Evolutionary conservation across 2,329 filamentous ascomycete genomes (phyloP), one percentile per base, ranked within the genome.

Genomic region (Aspergillus neoniger): DNA sequence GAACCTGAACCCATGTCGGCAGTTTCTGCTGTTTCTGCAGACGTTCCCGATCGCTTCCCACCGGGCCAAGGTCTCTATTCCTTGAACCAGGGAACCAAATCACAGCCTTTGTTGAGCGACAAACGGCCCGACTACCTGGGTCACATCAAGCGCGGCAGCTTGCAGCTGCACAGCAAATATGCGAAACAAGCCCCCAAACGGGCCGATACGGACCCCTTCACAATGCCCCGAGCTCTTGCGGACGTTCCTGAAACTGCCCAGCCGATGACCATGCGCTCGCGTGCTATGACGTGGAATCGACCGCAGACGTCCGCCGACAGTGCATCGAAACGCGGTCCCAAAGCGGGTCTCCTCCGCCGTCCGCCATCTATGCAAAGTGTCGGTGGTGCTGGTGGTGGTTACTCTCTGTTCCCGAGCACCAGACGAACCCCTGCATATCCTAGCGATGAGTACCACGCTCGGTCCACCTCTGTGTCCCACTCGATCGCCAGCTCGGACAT

Each of bases 351-450:
- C 10, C 51, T 55, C 39, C 64, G 59, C 4, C 69, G 67, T 4
- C 68, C 71, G 1, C 64, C 68, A 6, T 70, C 72, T 6, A 56
- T 68, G 14, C 70, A 69, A 60, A 75, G 61, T 47, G 58, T 65
- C 50, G 67, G 68, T 36, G 32, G 32, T 36, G 32, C 32, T 36
- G 32, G 10, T 59, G 69, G 65, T 32, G 65, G 60, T 36, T 70
- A 67, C 55, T 44, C 66, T 2, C 58, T 63, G 2, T 63, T 62
- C 56, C 64, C 55, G 51, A 64, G 36, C 56, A 58, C 48, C 59
- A 65, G 25, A n/a, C 62, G 58, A 60, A 61, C 30, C 53, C 66
- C 30, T 58, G 50, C 43, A 25, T 63, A 12, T 48, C 25, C 50
- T 8, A 23, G 44, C 30, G 63, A 69, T 5, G 65, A 70, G 8